Percentiles rank a stretch among this genome's conserved stretches.
Conservation (phyloP, 805 yeast genomes). For the Kodamaea hsintzibuensis region DNA sequence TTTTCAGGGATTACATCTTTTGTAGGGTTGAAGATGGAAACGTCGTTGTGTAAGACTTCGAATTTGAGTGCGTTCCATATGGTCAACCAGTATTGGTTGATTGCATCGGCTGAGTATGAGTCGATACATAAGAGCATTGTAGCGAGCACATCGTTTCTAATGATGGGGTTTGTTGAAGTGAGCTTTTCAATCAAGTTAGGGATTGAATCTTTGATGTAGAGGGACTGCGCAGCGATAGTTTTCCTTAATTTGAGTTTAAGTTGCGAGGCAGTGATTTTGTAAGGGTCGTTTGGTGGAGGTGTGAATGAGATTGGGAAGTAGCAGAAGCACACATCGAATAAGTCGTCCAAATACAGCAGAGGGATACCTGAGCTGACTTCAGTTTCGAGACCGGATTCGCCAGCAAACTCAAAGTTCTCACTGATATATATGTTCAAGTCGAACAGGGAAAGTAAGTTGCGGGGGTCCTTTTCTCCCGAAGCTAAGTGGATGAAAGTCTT, state of each 20-base stretch:
- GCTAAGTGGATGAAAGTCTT: constrained; percentile 66
- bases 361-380: constrained; percentile 7
- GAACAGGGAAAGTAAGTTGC: constrained; percentile 75
- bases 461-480: constrained; percentile 92
- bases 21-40: constrained; percentile 29
- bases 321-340: constrained; percentile 89
- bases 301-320: constrained; percentile 95
- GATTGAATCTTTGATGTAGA: constrained; percentile 71
- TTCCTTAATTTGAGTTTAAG: constrained; percentile 61
- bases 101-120: constrained; percentile 48
- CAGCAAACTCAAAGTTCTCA: constrained; percentile 24
- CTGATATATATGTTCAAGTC: constrained; percentile 52
- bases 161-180: constrained; percentile 70
- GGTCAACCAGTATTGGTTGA: constrained; percentile 64
- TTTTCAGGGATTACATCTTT: constrained; percentile 27
- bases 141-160: constrained; percentile 69
- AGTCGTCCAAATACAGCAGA: constrained; percentile 44
- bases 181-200: constrained; percentile 79
- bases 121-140: constrained; percentile 61
- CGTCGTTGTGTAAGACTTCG: constrained; percentile 81
- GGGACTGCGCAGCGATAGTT: constrained; percentile 61
- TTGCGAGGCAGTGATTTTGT: constrained; percentile 73
- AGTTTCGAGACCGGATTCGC: not conserved
- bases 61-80: constrained; percentile 88
- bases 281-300: constrained; percentile 89